These are phyloP conservation scores for Fusarium mangiferae DNA, from an alignment of 2,329 filamentous ascomycete genomes.

Conservation along the genomic window DNA sequence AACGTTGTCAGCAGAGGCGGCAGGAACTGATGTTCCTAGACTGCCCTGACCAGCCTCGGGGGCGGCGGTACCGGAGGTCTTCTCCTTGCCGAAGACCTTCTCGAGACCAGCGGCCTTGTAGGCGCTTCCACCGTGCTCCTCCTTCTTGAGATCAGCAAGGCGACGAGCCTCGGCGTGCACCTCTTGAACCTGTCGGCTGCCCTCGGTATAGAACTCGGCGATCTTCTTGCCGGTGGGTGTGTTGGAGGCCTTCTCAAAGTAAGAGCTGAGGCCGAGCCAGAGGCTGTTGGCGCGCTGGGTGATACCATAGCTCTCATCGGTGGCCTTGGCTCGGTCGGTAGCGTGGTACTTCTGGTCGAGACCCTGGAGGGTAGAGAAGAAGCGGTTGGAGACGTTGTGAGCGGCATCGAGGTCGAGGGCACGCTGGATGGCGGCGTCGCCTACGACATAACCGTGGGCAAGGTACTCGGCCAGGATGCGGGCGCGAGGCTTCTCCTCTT, in stretches of 20 bases:
- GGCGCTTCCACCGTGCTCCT: conserved; percentile 67
- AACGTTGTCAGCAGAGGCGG: conserved; percentile 29
- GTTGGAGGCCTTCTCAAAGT: conserved; percentile 92
- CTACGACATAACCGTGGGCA: conserved; percentile 90
- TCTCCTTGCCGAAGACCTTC: conserved; percentile 66
- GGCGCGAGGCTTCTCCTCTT: conserved; percentile 96
- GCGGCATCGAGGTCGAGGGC: conserved; percentile 90
- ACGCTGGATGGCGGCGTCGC: conserved; percentile 77
- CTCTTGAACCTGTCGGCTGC: conserved; percentile 90
- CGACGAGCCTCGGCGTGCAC: conserved; percentile 92
- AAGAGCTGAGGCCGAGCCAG: conserved; percentile 76
- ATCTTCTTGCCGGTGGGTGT: conserved; percentile 91
- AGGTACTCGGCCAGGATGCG: conserved; percentile 97
- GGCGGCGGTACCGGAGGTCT: conserved; percentile 42
- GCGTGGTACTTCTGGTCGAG: conserved; percentile 91
- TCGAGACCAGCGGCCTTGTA: conserved; percentile 69
- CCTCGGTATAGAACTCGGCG: conserved; percentile 85
- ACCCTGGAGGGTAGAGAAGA: conserved; percentile 78
- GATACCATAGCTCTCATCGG: conserved; percentile 88
- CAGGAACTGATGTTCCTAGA: conserved; percentile 33
- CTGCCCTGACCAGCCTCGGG: conserved; percentile 30
- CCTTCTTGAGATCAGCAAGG: conserved; percentile 86
- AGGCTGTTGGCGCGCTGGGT: conserved; percentile 74
- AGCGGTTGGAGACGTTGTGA: conserved; percentile 85
- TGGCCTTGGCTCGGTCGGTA: conserved; percentile 82